These are phyloP conservation scores for Hysterium pulicare DNA, from an alignment of 2,329 filamentous ascomycete genomes.

Conservation along the genomic window DNA sequence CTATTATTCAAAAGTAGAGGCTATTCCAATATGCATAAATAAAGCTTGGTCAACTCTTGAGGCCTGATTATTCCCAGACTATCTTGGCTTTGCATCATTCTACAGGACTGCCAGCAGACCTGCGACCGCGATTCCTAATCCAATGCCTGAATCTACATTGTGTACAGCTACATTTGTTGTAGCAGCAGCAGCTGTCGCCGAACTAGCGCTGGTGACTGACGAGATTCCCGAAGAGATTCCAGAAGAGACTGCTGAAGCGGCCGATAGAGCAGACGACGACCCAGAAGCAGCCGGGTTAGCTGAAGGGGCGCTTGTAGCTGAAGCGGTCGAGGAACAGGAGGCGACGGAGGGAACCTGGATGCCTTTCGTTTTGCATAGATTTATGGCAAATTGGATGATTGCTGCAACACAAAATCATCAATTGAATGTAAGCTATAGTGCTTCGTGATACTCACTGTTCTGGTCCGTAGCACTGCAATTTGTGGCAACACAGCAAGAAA, in stretches of 20 bases:
- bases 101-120: constrained; percentile 28
- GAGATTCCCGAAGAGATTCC: constrained; percentile 3
- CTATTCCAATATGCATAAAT: too few relatives aligned
- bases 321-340: constrained; percentile 32
- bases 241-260: constrained; percentile 11
- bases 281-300: constrained; percentile 8
- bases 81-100: too few relatives aligned
- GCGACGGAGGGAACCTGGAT: constrained; percentile 39
- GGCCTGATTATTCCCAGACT: too few relatives aligned
- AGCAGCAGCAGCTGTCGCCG: background rate
- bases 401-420: constrained; percentile 20
- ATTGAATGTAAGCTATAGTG: background rate
- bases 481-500: constrained; percentile 42
- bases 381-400: constrained; percentile 40
- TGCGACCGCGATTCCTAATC: constrained; percentile 24
- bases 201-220: background rate
- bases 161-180: constrained; percentile 15
- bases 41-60: too few relatives aligned
- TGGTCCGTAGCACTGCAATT: constrained; percentile 33
- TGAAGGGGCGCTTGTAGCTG: constrained; percentile 9
- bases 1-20: too few relatives aligned
- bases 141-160: constrained; percentile 19
- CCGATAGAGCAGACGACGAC: constrained; percentile 10
- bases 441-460: constrained; percentile 21
- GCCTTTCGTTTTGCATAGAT: constrained; percentile 38